Base-by-base conservation (phyloP, 2,329 filamentous ascomycete species). In the Colletotrichum ledebouriae region DNA sequence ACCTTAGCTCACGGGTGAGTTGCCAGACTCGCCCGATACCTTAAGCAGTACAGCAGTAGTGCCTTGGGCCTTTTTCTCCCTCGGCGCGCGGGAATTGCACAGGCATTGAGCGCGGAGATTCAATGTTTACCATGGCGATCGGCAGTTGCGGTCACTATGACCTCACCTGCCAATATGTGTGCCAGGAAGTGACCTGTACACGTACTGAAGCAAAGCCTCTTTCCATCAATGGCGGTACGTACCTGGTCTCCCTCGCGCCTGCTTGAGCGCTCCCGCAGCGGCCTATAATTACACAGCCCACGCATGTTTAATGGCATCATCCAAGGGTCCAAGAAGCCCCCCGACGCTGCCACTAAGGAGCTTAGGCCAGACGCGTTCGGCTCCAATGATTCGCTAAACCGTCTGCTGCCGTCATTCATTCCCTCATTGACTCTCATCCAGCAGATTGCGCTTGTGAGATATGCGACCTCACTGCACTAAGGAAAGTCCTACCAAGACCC, bases 61-160 rank as follows among this genome's bases (percentile, higher is more conserved):
- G 25, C 29, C 6, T 9, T 29, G 29, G 29, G 7, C 6, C 10
- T n/a, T 20, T 20, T 17, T 46, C 15, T 29, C 29, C 9, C 29
- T 9, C 29, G 25, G 47, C 49, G 42, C 41, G 59, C 46, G 52
- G 33, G 29, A 63, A 49, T 17, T 39, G 55, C 55, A 44, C 39
- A 49, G 33, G 33, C 42, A 29, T 13, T 39, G 53, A 53, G n/a
- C 56, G 42, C 56, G 52, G 55, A 60, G 42, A 39, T 68, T 68
- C 56, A 55, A 69, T 60, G 68, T 63, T 59, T 63, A 55, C 64
- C 64, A 58, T 61, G 65, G 47, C 37, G 67, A 71, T 70, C 69
- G 69, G 69, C 69, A 71, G 47, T 71, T 63, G 69, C 69, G 69
- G 63, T 59, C 60, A 69, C 67, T 59, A 71, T 71, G 69, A 71